Conservation (phyloP, 306 rosid genomes). For the Phaseolus lunatus region DNA sequence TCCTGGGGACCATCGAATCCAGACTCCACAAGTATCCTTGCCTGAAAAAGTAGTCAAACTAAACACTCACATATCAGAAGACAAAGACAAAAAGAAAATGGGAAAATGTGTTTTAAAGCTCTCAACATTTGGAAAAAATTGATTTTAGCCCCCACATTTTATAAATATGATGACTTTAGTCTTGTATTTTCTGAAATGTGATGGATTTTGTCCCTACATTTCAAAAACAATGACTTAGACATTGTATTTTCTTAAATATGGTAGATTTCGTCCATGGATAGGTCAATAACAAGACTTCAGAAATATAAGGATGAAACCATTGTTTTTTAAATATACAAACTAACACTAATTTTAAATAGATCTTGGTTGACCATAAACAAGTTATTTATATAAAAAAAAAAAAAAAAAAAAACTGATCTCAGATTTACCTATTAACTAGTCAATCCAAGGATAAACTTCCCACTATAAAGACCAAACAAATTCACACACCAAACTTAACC, state of each 20-base stretch:
- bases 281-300: no score
- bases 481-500: no score
- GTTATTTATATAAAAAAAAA: not conserved
- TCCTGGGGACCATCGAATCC: constrained; percentile 54
- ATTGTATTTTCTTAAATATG: no score
- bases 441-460: not conserved
- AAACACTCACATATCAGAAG: constrained; percentile 12
- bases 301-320: not conserved
- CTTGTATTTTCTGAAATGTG: not conserved
- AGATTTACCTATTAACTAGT: not conserved
- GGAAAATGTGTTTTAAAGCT: not conserved
- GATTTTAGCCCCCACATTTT: not conserved
- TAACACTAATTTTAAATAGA: not conserved
- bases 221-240: no score
- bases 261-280: no score
- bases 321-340: not conserved
- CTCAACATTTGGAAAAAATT: not conserved
- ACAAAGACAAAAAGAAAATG: not conserved
- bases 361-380: not conserved
- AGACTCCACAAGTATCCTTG: constrained; percentile 76
- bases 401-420: not conserved
- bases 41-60: constrained; percentile 57
- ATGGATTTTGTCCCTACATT: not conserved
- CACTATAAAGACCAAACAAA: not conserved
- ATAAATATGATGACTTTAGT: no score